These are phyloP conservation scores for Trifolium subterraneum DNA, from an alignment of 306 rosid genomes.

Conservation along the genomic window DNA sequence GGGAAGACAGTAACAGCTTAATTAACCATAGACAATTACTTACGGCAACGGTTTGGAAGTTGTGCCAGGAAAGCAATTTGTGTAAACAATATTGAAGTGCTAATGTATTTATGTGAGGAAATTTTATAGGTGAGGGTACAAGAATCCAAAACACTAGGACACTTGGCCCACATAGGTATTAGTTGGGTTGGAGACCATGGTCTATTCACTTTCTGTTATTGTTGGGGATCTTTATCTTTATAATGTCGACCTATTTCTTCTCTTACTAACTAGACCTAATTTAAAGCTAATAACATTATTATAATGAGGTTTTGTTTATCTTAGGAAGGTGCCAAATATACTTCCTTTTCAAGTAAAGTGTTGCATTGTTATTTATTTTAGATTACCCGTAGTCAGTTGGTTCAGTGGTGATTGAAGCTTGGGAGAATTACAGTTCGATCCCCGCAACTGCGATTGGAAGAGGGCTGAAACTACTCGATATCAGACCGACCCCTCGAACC, in stretches of 20 bases:
- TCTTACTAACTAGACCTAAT: slow-evolving; percentile 22
- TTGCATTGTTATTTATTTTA: background rate
- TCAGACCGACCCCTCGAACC: too few species aligned
- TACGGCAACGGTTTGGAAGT: slow-evolving; percentile 31
- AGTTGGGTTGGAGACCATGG: slow-evolving; percentile 33
- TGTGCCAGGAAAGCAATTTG: slow-evolving; percentile 39
- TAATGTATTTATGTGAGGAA: background rate
- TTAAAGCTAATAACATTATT: background rate
- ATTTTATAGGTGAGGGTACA: slow-evolving; percentile 32
- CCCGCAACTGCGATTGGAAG: too few species aligned
- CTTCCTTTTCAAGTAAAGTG: background rate
- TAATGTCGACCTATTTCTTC: slow-evolving; percentile 28
- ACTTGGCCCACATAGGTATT: slow-evolving; percentile 25
- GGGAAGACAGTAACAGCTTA: slow-evolving; percentile 31
- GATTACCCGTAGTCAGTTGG: too few species aligned
- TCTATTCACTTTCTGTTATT: slow-evolving; percentile 25
- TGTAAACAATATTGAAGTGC: slow-evolving; percentile 1
- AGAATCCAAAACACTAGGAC: slow-evolving; percentile 45
- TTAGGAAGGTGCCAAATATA: slow-evolving; percentile 25
- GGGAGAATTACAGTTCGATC: too few species aligned
- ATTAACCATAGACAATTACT: slow-evolving; percentile 29
- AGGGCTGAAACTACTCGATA: too few species aligned
- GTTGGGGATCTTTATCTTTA: slow-evolving; percentile 43
- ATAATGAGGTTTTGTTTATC: slow-evolving; percentile 21
- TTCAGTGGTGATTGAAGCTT: too few species aligned